A percentile compares a stretch with the other conserved stretches of the same genome.
phyloP scores from a whole-genome alignment of 805 yeast species.

The Zygosaccharomyces pseudorouxii region DNA sequence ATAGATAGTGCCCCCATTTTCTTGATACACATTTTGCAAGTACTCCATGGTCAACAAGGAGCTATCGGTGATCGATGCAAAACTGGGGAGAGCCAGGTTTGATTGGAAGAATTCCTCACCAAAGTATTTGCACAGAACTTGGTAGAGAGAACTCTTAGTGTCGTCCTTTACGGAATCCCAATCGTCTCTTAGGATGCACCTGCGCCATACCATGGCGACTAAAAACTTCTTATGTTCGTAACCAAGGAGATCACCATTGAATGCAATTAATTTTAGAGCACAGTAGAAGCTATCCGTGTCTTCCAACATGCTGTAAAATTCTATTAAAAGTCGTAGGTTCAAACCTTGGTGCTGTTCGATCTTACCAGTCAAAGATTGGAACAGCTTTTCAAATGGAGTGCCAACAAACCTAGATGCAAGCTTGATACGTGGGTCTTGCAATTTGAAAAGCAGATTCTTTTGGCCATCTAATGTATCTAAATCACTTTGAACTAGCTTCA shows the following conservation, averaged over 20 bases:
- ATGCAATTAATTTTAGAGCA: constrained; percentile 50
- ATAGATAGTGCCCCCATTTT: constrained; percentile 9
- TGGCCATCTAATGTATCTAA: constrained; percentile 50
- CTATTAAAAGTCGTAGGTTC: constrained; percentile 44
- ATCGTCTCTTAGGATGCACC: constrained; percentile 48
- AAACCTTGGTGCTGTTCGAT: constrained; percentile 37
- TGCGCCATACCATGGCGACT: constrained; percentile 50
- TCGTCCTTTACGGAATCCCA: constrained; percentile 41
- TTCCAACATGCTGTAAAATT: constrained; percentile 46
- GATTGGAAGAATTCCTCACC: constrained; percentile 32
- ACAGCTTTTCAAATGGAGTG: constrained; percentile 23
- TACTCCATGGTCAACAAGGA: constrained; percentile 16
- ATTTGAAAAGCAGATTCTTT: constrained; percentile 34
- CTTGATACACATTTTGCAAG: constrained; percentile 17
- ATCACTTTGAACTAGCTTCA: constrained; percentile 47
- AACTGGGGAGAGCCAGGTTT: constrained; percentile 32
- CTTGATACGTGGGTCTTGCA: constrained; percentile 22
- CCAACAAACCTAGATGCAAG: constrained; percentile 24
- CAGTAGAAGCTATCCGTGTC: constrained; percentile 36
- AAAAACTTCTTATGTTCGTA: constrained; percentile 34
- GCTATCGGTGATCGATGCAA: constrained; percentile 13
- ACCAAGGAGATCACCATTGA: constrained; percentile 26
- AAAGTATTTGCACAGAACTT: constrained; percentile 40
- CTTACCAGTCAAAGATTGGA: constrained; percentile 23
- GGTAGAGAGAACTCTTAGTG: constrained; percentile 42